Base-by-base conservation (phyloP, 768 basidiomycete species). In the Tulasnella sp. region DNA sequence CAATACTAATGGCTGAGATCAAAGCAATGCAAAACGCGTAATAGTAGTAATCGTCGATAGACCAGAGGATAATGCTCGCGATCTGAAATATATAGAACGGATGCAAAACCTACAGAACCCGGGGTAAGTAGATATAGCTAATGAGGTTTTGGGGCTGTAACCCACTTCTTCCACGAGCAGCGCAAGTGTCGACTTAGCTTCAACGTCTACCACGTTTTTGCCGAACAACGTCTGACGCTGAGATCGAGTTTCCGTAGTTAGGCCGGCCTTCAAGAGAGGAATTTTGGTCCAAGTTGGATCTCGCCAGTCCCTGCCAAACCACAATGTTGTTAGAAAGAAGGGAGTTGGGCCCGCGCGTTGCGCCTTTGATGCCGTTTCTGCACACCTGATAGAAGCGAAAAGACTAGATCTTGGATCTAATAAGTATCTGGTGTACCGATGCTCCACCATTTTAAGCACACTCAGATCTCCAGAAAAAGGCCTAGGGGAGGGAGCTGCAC, bases 31-130 rank as follows among this genome's bases (percentile, higher is more conserved):
- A 98, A 81, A 96, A 97, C 15, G 96, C 97, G 83, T 99, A 99
- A 82, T 98, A 98, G 81, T 92, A 95, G 82, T 99, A 99, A 83
- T 98, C 89, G 80, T 99, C 98, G 74, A 99, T 82, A 1, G 93
- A 92, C 98, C 98, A 99, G 7, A 99, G 85, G 51, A 93, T 86
- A 81, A 99, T 93, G 80, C 95, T 98, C 73, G 95, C 95, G 80
- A 98, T 91, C 87, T 99, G 98, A 83, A 99, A 99, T 76, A 99
- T 92, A 83, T 98, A 99, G 85, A 99, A 99, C 0, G 98, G 98
- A 83, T 99, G 97, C 51, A 99, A 92, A 69, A 98, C 90, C 95
- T 91, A 80, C 2, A 26, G 44, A 44, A 26, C 2, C 40, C 73
- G 15, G 5, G 39, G 37, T 73, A 35, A 78, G 74, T 46, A 74